These are phyloP conservation scores for Diutina mesorugosa DNA, from an alignment of 1,139 yeast genomes.

Conservation along the genomic window DNA sequence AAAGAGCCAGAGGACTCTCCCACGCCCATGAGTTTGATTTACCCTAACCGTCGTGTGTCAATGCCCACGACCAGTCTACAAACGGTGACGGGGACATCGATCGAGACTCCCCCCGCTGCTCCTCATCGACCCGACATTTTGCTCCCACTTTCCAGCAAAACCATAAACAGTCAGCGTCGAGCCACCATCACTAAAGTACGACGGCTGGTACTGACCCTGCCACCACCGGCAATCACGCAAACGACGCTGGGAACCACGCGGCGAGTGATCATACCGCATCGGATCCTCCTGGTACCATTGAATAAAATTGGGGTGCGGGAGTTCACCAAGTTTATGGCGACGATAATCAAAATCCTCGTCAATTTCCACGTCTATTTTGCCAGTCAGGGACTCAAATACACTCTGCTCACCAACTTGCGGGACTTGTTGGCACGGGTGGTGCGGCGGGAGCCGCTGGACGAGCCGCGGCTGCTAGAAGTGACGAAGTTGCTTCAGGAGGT, in stretches of 20 bases:
- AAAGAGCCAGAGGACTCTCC: constrained; percentile 4
- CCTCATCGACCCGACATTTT: not conserved
- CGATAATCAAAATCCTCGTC: constrained; percentile 24
- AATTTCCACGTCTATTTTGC: constrained; percentile 23
- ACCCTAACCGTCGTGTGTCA: constrained; percentile 1
- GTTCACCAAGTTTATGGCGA: constrained; percentile 22
- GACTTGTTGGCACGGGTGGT: not conserved
- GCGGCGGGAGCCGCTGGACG: not conserved
- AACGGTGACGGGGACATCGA: not conserved
- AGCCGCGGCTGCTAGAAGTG: not conserved
- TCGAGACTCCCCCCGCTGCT: not conserved
- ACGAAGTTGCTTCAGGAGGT: not conserved
- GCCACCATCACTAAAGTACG: not conserved
- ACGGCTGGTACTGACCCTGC: constrained; percentile 5
- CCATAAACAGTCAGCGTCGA: not conserved
- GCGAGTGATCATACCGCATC: constrained; percentile 29
- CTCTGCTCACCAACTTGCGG: constrained; percentile 1
- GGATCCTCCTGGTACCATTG: constrained; percentile 29
- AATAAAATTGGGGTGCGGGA: constrained; percentile 26
- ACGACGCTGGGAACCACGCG: constrained; percentile 8
- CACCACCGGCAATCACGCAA: constrained; percentile 4
- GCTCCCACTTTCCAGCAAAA: not conserved
- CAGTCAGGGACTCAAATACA: not conserved
- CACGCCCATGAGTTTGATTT: not conserved
- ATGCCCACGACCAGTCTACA: not conserved